phyloP scores from a whole-genome alignment of 176 grass and related monocot genomes.

The Oryza australiensis region DNA sequence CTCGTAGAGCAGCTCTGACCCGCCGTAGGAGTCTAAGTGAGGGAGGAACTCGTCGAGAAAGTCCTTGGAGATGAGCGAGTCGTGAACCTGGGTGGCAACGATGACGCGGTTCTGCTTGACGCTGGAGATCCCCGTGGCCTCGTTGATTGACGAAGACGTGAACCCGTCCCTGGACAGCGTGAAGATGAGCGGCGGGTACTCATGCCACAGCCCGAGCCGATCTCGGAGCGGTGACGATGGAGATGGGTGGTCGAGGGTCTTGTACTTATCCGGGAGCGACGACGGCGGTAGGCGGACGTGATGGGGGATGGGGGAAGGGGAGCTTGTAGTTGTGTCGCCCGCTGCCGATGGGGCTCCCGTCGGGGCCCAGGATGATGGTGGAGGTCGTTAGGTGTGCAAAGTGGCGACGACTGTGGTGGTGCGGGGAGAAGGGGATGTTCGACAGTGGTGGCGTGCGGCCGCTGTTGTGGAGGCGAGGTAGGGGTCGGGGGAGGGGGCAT shows the following conservation, averaged over 20 bases:
- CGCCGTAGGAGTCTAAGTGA: constrained; percentile 61
- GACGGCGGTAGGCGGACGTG: constrained; percentile 62
- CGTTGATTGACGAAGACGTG: constrained; percentile 78
- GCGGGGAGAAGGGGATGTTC: not conserved
- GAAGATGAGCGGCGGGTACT: constrained; percentile 76
- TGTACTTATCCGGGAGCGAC: constrained; percentile 50
- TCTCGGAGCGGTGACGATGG: constrained; percentile 68
- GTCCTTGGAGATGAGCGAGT: too few species aligned
- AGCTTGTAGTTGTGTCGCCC: constrained; percentile 34
- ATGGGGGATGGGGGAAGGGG: constrained; percentile 54
- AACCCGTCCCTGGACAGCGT: constrained; percentile 67
- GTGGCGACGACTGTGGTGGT: constrained; percentile 4
- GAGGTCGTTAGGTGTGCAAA: constrained; percentile 28
- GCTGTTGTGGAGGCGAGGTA: constrained; percentile 23
- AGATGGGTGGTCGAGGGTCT: constrained; percentile 46
- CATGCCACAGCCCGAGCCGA: constrained; percentile 67
- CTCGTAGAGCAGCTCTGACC: constrained; percentile 75
- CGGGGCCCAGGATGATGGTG: constrained; percentile 32
- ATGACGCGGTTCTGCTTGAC: constrained; percentile 79
- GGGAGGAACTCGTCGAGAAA: constrained; percentile 50
- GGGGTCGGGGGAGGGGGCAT: constrained; percentile 25
- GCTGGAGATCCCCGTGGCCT: constrained; percentile 62
- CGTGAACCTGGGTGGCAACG: constrained; percentile 65
- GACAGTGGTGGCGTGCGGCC: not conserved
- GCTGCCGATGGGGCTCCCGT: constrained; percentile 9